Evolutionary conservation across 2,329 filamentous ascomycete genomes (phyloP).

Genomic region (Zasmidium cellare): DNA sequence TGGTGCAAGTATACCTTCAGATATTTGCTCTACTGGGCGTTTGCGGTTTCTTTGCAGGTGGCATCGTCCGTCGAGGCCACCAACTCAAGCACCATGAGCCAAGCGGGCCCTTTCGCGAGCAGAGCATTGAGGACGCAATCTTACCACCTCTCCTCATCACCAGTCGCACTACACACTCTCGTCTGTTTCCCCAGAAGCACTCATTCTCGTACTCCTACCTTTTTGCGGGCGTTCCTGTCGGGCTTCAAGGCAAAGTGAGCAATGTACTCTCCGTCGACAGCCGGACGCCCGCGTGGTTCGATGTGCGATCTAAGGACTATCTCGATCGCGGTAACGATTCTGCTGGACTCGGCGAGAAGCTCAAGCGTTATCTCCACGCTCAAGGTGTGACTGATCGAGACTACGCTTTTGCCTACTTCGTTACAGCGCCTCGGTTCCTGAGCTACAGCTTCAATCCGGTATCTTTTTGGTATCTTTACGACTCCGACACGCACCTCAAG

Average conservation of each 20-base stretch:
- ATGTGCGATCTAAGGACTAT: conserved; percentile 62
- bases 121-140: conserved; percentile 33
- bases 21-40: conserved; percentile 29
- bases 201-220: conserved; percentile 72
- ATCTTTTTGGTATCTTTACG: conserved; percentile 79
- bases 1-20: conserved; percentile 26
- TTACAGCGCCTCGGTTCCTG: conserved; percentile 69
- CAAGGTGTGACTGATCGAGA: conserved; percentile 59
- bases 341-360: conserved; percentile 62
- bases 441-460: conserved; percentile 74
- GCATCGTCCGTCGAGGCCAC: conserved; percentile 29
- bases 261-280: conserved; percentile 55
- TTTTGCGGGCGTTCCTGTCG: conserved; percentile 66
- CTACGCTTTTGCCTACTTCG: conserved; percentile 69
- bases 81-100: conserved; percentile 20
- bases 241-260: conserved; percentile 57
- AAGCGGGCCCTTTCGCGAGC: conserved; percentile 14
- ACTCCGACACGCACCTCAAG: conserved; percentile 55
- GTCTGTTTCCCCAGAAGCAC: conserved; percentile 67
- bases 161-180: conserved; percentile 63
- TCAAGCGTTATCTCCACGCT: conserved; percentile 57
- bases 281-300: conserved; percentile 53
- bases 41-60: conserved; percentile 31
- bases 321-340: conserved; percentile 55
- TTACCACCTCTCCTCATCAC: conserved; percentile 60